phyloP scores from a whole-genome alignment of 192 early-diverging fungal species.

The Lobosporangium transversale region DNA sequence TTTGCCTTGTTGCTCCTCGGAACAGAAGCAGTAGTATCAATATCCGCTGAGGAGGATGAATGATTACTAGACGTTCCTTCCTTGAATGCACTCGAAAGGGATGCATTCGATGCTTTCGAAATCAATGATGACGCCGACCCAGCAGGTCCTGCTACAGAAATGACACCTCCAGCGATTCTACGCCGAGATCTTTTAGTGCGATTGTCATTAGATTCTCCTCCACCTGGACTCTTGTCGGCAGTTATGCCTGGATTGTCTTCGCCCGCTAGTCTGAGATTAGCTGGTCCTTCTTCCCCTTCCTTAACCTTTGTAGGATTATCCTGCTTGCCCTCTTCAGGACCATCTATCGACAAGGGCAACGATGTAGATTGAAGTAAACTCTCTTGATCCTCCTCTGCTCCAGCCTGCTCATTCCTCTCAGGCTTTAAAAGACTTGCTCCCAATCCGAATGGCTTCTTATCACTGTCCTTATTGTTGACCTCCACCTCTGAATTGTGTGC shows the following conservation, averaged over 20 bases:
- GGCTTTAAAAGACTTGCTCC: background rate
- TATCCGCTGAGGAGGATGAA: background rate
- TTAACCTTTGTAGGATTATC: no score
- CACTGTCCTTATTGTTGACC: background rate
- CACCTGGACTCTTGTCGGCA: constrained; percentile 11
- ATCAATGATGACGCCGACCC: constrained; percentile 5
- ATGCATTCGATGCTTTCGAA: constrained; percentile 17
- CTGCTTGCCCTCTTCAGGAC: background rate
- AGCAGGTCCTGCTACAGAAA: constrained; percentile 9
- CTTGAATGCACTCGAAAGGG: constrained; percentile 23
- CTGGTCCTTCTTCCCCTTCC: background rate
- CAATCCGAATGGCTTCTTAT: background rate
- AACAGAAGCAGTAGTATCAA: background rate
- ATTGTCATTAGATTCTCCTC: background rate
- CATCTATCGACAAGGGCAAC: background rate
- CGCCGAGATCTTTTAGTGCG: constrained; percentile 16
- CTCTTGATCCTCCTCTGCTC: background rate
- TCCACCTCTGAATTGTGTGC: background rate
- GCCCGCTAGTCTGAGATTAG: background rate
- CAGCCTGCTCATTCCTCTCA: background rate
- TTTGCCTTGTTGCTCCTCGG: no score
- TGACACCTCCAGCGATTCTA: constrained; percentile 37
- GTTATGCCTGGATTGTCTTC: background rate
- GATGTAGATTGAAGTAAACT: background rate
- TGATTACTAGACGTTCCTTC: background rate